A percentile compares a stretch with the other conserved stretches of the same genome.
Evolutionary conservation across 1,284 basidiomycete genomes (phyloP).

Genomic region (Ceratobasidium sp.): DNA sequence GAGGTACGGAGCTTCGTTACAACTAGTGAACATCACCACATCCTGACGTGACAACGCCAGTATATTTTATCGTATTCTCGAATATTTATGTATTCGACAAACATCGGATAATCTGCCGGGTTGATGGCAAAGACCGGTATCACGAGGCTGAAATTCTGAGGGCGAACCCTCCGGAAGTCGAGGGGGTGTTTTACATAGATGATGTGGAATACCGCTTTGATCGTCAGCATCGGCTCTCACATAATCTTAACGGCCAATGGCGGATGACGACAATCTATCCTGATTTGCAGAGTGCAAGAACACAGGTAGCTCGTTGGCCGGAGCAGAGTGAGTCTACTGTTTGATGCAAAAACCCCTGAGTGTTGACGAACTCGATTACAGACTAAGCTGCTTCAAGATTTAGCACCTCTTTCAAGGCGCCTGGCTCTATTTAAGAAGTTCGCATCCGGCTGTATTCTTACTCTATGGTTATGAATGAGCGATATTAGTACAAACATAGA

Average conservation of each 20-base stretch:
- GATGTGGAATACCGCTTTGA: slow-evolving; percentile 23
- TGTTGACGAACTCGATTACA: background rate
- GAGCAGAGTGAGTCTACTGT: background rate
- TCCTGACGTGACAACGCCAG: background rate
- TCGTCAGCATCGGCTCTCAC: background rate
- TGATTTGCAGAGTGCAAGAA: background rate
- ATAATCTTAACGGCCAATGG: slow-evolving; percentile 4
- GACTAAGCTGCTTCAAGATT: background rate
- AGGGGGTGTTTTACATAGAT: slow-evolving; percentile 15
- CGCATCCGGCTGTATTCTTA: too few relatives aligned
- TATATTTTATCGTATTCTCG: slow-evolving; percentile 19
- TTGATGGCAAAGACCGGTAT: background rate
- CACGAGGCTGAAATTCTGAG: background rate
- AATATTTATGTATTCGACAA: slow-evolving; percentile 18
- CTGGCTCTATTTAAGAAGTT: too few relatives aligned
- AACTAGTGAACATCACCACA: background rate
- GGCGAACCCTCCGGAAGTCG: slow-evolving; percentile 11
- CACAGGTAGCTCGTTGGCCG: background rate
- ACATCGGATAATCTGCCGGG: slow-evolving; percentile 9
- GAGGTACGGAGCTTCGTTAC: background rate
- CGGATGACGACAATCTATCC: background rate
- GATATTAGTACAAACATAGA: too few relatives aligned
- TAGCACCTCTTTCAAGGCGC: too few relatives aligned
- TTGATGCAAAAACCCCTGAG: background rate
- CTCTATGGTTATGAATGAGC: too few relatives aligned